Base-by-base conservation (phyloP, 73 alveolate species). In the Paramecium pentaurelia region DNA sequence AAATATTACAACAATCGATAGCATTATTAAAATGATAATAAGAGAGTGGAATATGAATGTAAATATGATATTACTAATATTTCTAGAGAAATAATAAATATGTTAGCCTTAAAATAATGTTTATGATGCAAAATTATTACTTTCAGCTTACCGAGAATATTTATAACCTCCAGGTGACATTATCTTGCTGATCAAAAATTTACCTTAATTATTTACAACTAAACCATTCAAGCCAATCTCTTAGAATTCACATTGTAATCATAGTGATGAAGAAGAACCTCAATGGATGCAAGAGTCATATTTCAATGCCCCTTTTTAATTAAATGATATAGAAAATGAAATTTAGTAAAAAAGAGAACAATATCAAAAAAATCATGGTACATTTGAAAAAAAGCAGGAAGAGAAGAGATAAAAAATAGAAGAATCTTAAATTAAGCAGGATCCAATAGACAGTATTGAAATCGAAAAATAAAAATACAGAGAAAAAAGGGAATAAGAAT, bases 181-280 rank as follows among this genome's bases (percentile, higher is more conserved):
- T 4, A 22, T 30, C 14, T 4, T 12, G 18, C 58, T 75, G 27
- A 75, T 11, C 37, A 36, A 36, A 36, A 38, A 75, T 20, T 3
- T 75, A n/a, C 88, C 88, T 11, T 75, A 38, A 36, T 42, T 75
- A 38, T 75, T 75, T 75, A 27, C 68, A 22, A 36, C 58, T 6
- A 75, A 36, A 42, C 70, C 88, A 38, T 42, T 25, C 18, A 42
- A 42, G n/a, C 88, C 88, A 12, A 22, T 75, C n/a, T 3, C 68
- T 42, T 22, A 30, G 8, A 22, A 25, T 32, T 10, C 60, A 3
- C 20, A 75, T 11, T 25, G 47, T 8, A 75, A 75, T 75, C 47
- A 30, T 11, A 75, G 88, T 37, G 88, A 75, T 20, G 84, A 64
- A 64, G 88, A 75, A 42, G 88, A 75, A 42, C 88, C 88, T n/a